Conservation (phyloP, 345 rosid genomes). For the Gossypium rotundifolium region DNA sequence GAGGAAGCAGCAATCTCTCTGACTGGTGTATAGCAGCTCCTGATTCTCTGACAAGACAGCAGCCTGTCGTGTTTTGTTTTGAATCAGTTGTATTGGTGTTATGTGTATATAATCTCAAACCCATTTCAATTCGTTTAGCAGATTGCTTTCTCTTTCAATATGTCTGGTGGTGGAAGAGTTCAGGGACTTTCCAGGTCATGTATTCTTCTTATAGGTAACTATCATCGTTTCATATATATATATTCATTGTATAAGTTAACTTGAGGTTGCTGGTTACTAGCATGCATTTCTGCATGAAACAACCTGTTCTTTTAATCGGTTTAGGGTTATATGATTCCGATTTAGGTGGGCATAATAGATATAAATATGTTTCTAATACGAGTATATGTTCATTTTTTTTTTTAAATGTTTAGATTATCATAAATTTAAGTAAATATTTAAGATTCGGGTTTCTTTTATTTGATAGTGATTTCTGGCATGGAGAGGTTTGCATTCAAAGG, state of each 20-base stretch:
- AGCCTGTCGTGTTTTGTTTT: neutral
- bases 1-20: neutral
- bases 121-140: neutral
- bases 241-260: neutral
- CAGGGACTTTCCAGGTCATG: conserved; percentile 60
- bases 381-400: too few species aligned
- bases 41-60: neutral
- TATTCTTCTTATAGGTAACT: conserved; percentile 66
- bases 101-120: neutral
- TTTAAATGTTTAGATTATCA: neutral
- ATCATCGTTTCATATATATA: neutral
- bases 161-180: conserved; percentile 33
- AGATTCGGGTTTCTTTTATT: neutral
- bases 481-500: conserved; percentile 98
- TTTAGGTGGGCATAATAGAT: too few species aligned
- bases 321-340: too few species aligned
- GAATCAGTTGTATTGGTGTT: neutral
- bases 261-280: neutral
- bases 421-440: neutral
- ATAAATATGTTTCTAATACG: too few species aligned
- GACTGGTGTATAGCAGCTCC: neutral
- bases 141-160: conserved; percentile 11
- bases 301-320: neutral
- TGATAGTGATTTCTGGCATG: conserved; percentile 64
- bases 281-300: neutral